A percentile compares a stretch with the other conserved stretches of the same genome.
phyloP scores from a whole-genome alignment of 176 grass and related monocot genomes.

The Rhynchospora pubera region DNA sequence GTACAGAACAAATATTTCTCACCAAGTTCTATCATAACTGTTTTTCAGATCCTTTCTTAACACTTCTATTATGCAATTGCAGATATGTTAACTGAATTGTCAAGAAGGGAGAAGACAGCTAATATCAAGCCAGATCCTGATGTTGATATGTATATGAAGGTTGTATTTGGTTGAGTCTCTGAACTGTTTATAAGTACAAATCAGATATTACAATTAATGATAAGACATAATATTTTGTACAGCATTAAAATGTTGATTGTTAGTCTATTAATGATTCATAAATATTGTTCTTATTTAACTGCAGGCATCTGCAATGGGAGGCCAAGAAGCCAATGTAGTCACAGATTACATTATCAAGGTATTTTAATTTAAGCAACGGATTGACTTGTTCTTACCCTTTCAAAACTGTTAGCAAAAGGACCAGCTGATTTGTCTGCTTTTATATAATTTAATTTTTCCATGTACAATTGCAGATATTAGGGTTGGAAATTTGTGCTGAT shows the following conservation, averaged over 20 bases:
- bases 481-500: constrained; percentile 32
- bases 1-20: background rate
- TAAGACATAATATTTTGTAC: background rate
- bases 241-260: background rate
- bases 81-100: constrained; percentile 80
- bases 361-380: constrained; percentile 1
- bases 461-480: constrained; percentile 24
- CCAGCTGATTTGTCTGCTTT: background rate
- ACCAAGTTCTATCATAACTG: background rate
- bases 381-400: background rate
- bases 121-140: constrained; percentile 94
- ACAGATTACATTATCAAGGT: constrained; percentile 93
- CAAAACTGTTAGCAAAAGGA: background rate
- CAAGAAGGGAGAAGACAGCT: constrained; percentile 79
- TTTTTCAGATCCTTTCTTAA: background rate
- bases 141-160: constrained; percentile 97
- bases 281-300: constrained; percentile 14
- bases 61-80: background rate
- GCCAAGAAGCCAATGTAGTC: constrained; percentile 52
- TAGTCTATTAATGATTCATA: background rate
- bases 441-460: background rate
- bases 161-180: constrained; percentile 6
- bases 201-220: background rate
- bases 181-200: background rate
- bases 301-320: constrained; percentile 56